Evolutionary conservation across 2,329 filamentous ascomycete genomes (phyloP).

Genomic region (Tricladium varicosporioides): DNA sequence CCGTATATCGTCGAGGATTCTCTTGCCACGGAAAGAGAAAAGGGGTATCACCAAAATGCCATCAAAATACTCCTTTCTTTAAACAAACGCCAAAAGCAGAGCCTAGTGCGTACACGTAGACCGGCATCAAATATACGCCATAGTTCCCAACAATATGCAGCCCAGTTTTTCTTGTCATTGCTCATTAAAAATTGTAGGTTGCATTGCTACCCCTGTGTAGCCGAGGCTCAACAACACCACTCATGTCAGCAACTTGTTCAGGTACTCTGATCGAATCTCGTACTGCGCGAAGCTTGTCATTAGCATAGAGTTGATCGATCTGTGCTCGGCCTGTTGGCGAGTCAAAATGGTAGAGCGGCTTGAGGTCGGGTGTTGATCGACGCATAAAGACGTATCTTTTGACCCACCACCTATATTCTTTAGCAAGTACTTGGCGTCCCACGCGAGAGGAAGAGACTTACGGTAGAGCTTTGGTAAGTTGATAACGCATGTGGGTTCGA

Average conservation of each 20-base stretch:
- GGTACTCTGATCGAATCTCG: not conserved
- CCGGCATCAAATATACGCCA: not conserved
- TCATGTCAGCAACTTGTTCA: no score
- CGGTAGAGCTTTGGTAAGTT: conserved; percentile 21
- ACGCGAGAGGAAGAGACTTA: conserved; percentile 5
- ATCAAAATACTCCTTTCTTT: not conserved
- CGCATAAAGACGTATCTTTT: conserved; percentile 17
- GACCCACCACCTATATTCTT: conserved; percentile 10
- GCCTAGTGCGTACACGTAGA: not conserved
- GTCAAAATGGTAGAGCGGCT: conserved; percentile 51
- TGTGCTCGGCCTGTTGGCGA: conserved; percentile 17
- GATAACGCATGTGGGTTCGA: conserved; percentile 22
- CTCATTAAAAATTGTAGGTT: not conserved
- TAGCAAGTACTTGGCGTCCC: not conserved
- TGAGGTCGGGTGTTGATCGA: conserved; percentile 42
- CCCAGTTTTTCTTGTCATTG: not conserved
- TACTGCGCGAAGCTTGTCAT: not conserved
- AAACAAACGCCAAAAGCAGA: not conserved
- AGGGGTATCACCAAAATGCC: not conserved
- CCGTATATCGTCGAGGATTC: no score
- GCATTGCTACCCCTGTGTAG: not conserved
- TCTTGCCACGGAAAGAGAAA: not conserved
- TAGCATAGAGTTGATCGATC: conserved; percentile 2
- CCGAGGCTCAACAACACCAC: not conserved
- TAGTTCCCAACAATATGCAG: not conserved